Base-by-base conservation (phyloP, 1,284 basidiomycete genomes). In the Pterulicium gracile region DNA sequence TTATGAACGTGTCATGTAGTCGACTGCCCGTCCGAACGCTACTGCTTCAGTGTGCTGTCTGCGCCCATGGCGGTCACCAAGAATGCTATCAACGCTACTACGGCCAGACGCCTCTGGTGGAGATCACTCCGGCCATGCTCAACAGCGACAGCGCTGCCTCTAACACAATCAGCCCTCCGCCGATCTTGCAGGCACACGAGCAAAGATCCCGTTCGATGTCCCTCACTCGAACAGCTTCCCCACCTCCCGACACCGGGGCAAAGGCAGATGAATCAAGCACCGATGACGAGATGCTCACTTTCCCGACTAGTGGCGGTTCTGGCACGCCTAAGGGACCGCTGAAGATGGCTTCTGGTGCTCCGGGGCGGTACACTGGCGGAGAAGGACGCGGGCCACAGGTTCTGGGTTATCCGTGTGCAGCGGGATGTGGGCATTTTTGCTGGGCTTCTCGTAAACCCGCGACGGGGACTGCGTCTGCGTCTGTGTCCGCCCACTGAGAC, bases 41-140 rank as follows among this genome's bases (percentile, higher is more conserved):
- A 2, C 61, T 84, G 3, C 80, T 87, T 55, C 77, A 79, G 45
- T 88, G 86, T 58, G 69, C 80, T 1, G 62, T 83, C 3, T 88
- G 86, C 56, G 65, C 73, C 42, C 85, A 88, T 51, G 86, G 85
- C 0, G 86, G 85, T 0, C 85, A 88, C 54, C 78, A 81, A 52
- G 68, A 72, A 18, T 88, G 85, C 59, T 87, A 85, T 55, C 69
- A 73, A 36, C 65, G 66, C 22, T 86, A 78, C 55, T 84, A 84
- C 55, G 61, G 69, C 50, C 63, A 68, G 24, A 70, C 70, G 22
- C 73, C 78, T 0, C 68, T 77, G 68, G 60, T 69, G 12, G 66
- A 69, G 14, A 55, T 79, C 15, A 60, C 64, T 20, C 43, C 51
- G n/a, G n/a, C n/a, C n/a, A n/a, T n/a, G n/a, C n/a, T n/a, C n/a